Percentiles rank a stretch among this genome's conserved stretches.
Evolutionary conservation across 1,284 basidiomycete species (phyloP).

Genomic region (Stygiomarasmius scandens): DNA sequence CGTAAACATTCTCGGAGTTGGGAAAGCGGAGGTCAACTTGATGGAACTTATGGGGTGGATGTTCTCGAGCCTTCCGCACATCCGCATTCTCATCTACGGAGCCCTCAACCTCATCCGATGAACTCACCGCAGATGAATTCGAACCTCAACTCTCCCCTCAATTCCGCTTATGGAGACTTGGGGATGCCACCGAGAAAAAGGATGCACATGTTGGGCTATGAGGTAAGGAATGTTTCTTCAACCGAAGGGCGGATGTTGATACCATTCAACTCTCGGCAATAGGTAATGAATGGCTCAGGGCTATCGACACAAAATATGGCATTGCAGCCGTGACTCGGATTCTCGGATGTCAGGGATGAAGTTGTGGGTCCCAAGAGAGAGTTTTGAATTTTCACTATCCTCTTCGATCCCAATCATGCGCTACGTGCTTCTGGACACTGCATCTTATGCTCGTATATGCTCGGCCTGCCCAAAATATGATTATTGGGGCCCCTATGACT

Average conservation of each 20-base stretch:
- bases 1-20: slow-evolving; percentile 62
- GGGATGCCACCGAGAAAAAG: slow-evolving; percentile 60
- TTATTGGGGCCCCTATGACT: neutral
- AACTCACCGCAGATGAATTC: neutral
- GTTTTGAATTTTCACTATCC: neutral
- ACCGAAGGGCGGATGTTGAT: neutral
- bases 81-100: slow-evolving; percentile 21
- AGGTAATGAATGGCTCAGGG: slow-evolving; percentile 10
- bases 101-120: neutral
- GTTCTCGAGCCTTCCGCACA: neutral
- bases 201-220: slow-evolving; percentile 58
- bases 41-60: slow-evolving; percentile 39
- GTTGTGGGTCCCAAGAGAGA: neutral
- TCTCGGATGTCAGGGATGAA: slow-evolving; percentile 3
- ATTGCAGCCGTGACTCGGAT: slow-evolving; percentile 38
- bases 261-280: neutral
- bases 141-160: neutral
- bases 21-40: slow-evolving; percentile 49
- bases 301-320: slow-evolving; percentile 20
- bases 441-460: neutral
- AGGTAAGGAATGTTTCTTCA: slow-evolving; percentile 30
- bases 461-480: too few relatives aligned
- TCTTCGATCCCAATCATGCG: slow-evolving; percentile 8
- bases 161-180: slow-evolving; percentile 8
- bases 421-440: slow-evolving; percentile 2